Percentiles rank a stretch among this genome's conserved stretches.
These are phyloP conservation scores for Debaryomyces sp. DNA, from an alignment of 1,139 yeast genomes.

Conservation along the genomic window DNA sequence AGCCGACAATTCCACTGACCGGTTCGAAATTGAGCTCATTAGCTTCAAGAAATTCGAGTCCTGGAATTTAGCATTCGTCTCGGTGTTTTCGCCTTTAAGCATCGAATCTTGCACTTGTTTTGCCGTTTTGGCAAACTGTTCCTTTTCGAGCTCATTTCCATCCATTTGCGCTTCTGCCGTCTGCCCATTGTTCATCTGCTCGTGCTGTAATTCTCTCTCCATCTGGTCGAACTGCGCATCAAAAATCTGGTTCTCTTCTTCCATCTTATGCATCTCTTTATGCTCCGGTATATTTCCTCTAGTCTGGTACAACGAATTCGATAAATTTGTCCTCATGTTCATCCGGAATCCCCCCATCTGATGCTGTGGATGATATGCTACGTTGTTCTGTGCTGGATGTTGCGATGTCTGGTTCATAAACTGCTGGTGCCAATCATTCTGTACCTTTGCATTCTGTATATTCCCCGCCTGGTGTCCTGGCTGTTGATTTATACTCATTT, in stretches of 20 bases:
- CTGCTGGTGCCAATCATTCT: constrained; percentile 32
- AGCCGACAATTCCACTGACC: constrained; percentile 35
- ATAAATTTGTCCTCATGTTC: constrained; percentile 22
- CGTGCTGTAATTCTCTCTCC: constrained; percentile 32
- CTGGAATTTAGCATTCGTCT: constrained; percentile 36
- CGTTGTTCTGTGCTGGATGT: constrained; percentile 13
- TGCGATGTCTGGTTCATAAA: constrained; percentile 20
- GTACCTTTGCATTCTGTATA: constrained; percentile 11
- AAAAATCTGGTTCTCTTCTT: constrained; percentile 29
- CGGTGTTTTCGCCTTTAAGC: constrained; percentile 23
- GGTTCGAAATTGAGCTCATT: constrained; percentile 41
- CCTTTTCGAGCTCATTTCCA: constrained; percentile 28
- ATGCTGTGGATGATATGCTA: constrained; percentile 10
- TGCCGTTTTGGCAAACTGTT: constrained; percentile 47
- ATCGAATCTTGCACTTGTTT: constrained; percentile 39
- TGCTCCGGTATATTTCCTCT: constrained; percentile 26
- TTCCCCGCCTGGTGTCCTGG: constrained; percentile 10
- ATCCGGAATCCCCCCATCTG: constrained; percentile 14
- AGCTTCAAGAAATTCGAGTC: constrained; percentile 44
- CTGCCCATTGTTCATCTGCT: constrained; percentile 11
- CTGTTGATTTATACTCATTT: constrained; percentile 21
- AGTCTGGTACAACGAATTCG: constrained; percentile 15
- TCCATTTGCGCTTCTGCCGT: constrained; percentile 7
- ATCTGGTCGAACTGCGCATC: constrained; percentile 41
- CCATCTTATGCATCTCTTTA: constrained; percentile 32